Conservation (phyloP, 2,329 filamentous ascomycete species). For the Aspergillus ustus region DNA sequence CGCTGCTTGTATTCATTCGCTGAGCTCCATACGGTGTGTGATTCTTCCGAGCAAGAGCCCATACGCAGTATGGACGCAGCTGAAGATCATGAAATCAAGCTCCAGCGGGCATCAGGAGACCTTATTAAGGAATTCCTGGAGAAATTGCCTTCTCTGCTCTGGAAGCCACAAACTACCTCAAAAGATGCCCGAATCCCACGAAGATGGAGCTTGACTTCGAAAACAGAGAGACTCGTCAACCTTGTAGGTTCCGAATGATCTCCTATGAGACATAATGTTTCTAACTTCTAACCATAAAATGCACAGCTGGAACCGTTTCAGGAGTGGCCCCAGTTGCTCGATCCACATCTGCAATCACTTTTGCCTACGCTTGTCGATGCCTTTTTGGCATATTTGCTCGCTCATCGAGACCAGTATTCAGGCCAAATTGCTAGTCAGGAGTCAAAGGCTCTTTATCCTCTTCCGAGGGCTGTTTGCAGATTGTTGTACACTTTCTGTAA, state of each 20-base stretch:
- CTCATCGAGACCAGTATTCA: slow-evolving; percentile 48
- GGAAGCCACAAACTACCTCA: slow-evolving; percentile 37
- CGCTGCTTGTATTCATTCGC: slow-evolving; percentile 21
- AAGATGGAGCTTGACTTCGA: slow-evolving; percentile 43
- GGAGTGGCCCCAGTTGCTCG: slow-evolving; percentile 90
- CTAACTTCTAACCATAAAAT: slow-evolving; percentile 1
- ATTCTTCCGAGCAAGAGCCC: not conserved
- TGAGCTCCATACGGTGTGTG: not conserved
- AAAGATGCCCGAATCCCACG: slow-evolving; percentile 37
- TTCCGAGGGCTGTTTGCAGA: slow-evolving; percentile 73
- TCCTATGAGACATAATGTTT: not conserved
- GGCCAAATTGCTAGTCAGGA: slow-evolving; percentile 38
- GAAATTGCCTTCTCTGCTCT: slow-evolving; percentile 49
- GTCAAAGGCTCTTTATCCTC: slow-evolving; percentile 49
- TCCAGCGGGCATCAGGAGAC: slow-evolving; percentile 52
- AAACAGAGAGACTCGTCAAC: slow-evolving; percentile 44
- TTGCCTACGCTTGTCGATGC: slow-evolving; percentile 75
- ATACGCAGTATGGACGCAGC: slow-evolving; percentile 47
- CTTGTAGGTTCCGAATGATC: slow-evolving; percentile 40
- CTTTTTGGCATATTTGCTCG: slow-evolving; percentile 69
- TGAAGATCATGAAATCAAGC: slow-evolving; percentile 51
- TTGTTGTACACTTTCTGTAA: slow-evolving; percentile 93
- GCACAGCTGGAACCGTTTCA: slow-evolving; percentile 81
- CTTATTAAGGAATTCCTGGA: slow-evolving; percentile 47
- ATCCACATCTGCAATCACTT: slow-evolving; percentile 77